Evolutionary conservation across 2,329 filamentous ascomycete species (phyloP), one percentile per base, ranked within the genome.

Genomic region (Mollisiaceae sp.): DNA sequence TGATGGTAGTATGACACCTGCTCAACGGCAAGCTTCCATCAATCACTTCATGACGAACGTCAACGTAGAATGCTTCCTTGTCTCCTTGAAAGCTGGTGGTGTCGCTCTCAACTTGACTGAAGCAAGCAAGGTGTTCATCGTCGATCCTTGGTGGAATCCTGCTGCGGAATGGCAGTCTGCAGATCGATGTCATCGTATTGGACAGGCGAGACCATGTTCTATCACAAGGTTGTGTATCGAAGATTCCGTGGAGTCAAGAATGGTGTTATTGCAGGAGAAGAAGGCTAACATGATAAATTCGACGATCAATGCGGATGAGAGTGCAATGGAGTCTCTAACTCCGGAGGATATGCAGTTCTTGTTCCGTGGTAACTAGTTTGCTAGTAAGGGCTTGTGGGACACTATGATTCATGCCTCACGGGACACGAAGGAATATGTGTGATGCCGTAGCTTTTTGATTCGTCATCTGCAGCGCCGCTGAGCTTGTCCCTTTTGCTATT

Each of bases 81-180:
- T 99, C 0, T 97, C 94, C 0, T 84, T 99, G 67, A 98, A 98
- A 79, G 95, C 95, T 8, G 95, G 95, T 47, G 95, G 95, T 75
- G 95, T 99, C 0, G 95, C 95, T 0, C 82, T 99, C 69, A 99
- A 99, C 75, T 80, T 99, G 66, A 98, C 94, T 0, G 95, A 99
- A 78, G 95, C 95, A 0, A 97, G 92, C 1, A 86, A 92, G 58
- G 95, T 99, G 11, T 98, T 97, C 78, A 97, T 98, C 67, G 89
- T 98, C 65, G 95, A 99, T 74, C 95, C 95, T 83, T 98, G 95
- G 95, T 99, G 95, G 95, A 98, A 98, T 72, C 95, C 95, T n/a
- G 94, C 94, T n/a, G 94, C 94, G 0, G 95, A 99, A 80, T 99
- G 95, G 95, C 95, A 99, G 79, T 95, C 91, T 67, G 95, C 95